A percentile compares a stretch with the other conserved stretches of the same genome.
Evolutionary conservation across 768 basidiomycete species (phyloP).

Genomic region (Termitomyces sp.): DNA sequence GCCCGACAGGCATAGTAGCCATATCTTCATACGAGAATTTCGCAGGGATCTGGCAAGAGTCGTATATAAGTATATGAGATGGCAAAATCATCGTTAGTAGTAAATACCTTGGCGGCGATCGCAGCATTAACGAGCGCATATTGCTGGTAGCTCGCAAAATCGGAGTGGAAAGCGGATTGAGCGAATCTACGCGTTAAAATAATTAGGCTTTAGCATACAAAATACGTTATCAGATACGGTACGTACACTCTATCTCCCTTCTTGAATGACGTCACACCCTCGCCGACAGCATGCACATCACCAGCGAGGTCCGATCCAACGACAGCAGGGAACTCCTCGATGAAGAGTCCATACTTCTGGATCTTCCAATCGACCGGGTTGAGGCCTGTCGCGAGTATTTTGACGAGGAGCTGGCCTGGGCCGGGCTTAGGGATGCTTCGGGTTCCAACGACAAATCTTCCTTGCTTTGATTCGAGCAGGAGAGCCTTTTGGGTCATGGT

Average conservation of each 20-base stretch:
- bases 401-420: conserved; percentile 38
- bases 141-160: conserved; percentile 40
- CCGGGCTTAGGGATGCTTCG: conserved; percentile 24
- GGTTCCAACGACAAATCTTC: conserved; percentile 14
- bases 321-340: conserved; percentile 42
- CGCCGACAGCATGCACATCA: conserved; percentile 46
- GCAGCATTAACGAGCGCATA: conserved; percentile 38
- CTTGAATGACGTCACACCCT: conserved; percentile 45
- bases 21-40: conserved; percentile 37
- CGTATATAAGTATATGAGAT: background rate
- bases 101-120: conserved; percentile 35
- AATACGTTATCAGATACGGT: background rate
- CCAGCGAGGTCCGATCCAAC: conserved; percentile 51
- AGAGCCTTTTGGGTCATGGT: conserved; percentile 22
- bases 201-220: background rate
- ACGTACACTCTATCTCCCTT: conserved; percentile 54
- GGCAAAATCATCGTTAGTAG: background rate
- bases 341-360: conserved; percentile 34
- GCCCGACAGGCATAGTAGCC: conserved; percentile 34
- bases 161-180: conserved; percentile 35
- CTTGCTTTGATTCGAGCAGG: conserved; percentile 15
- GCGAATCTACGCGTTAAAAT: conserved; percentile 29
- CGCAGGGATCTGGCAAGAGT: conserved; percentile 29
- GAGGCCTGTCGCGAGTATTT: conserved; percentile 33
- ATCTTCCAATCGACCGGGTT: conserved; percentile 55